A percentile compares a stretch with the other conserved stretches of the same genome.
Evolutionary conservation across 2,329 filamentous ascomycete species (phyloP).

Genomic region (Pochonia chlamydosporia): DNA sequence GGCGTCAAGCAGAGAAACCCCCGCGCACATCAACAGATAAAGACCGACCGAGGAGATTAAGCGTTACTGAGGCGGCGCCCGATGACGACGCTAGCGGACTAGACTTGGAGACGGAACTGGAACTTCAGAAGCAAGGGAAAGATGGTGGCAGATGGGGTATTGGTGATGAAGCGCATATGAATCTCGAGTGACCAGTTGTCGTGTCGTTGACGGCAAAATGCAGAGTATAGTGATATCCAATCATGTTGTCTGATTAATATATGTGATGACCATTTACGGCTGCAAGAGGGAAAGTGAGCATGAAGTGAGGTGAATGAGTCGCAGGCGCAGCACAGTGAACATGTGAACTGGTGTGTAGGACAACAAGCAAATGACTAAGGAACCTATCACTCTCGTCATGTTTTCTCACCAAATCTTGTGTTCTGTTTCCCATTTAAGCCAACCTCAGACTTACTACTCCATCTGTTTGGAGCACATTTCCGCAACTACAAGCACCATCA

Average conservation of each 20-base stretch:
- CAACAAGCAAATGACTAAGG: neutral
- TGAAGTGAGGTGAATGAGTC: neutral
- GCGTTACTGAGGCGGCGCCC: slow-evolving; percentile 38
- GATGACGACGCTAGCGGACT: slow-evolving; percentile 37
- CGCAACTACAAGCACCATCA: no score
- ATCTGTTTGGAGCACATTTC: no score
- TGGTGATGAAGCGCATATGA: slow-evolving; percentile 80
- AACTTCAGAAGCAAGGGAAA: slow-evolving; percentile 46
- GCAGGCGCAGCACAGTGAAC: neutral
- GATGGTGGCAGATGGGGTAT: slow-evolving; percentile 67
- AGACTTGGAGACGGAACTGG: slow-evolving; percentile 40
- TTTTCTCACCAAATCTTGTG: neutral
- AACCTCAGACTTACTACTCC: neutral
- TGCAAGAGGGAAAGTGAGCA: neutral
- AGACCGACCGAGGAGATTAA: slow-evolving; percentile 33
- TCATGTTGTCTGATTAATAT: neutral
- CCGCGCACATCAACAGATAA: slow-evolving; percentile 22
- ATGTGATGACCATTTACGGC: neutral
- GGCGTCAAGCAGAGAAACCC: slow-evolving; percentile 32
- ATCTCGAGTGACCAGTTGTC: slow-evolving; percentile 53
- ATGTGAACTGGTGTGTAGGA: neutral
- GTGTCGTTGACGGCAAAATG: neutral
- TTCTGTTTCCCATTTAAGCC: neutral
- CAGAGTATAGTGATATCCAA: neutral
- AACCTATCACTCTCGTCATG: neutral